Percentiles rank a stretch among this genome's conserved stretches.
Evolutionary conservation across 345 rosid species (phyloP).

Genomic region (Salix brachista): DNA sequence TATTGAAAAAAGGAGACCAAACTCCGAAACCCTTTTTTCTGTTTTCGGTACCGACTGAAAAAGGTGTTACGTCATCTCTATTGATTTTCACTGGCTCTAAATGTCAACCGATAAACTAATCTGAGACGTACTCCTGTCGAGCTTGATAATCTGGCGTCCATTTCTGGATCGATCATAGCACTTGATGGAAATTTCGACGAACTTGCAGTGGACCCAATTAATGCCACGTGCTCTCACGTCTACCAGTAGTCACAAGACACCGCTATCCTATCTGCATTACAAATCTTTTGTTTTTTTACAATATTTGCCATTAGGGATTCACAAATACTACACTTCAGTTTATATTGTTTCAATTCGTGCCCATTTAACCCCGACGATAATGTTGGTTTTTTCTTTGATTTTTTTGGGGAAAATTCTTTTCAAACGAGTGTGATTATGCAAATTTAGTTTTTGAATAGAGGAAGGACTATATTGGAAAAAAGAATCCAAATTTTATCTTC

Average conservation of each 20-base stretch:
- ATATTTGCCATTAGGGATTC: background rate
- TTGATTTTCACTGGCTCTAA: background rate
- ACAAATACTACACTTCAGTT: background rate
- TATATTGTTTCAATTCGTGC: background rate
- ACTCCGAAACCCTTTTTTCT: too few relatives aligned
- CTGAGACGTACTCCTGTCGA: background rate
- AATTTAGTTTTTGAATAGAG: too few relatives aligned
- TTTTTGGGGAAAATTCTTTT: too few relatives aligned
- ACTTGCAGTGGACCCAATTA: background rate
- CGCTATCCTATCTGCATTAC: background rate
- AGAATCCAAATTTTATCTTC: background rate
- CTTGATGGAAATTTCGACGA: background rate
- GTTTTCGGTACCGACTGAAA: too few relatives aligned
- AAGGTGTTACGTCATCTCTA: too few relatives aligned
- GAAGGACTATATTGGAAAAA: background rate
- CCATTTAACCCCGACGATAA: background rate
- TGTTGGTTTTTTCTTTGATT: too few relatives aligned
- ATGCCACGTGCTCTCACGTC: background rate
- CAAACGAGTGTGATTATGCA: too few relatives aligned
- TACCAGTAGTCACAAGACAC: background rate
- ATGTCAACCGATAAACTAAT: background rate
- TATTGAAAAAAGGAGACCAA: too few relatives aligned
- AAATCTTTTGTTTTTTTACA: background rate
- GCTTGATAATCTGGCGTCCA: background rate
- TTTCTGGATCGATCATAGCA: background rate